Evolutionary conservation across 2,329 filamentous ascomycete species (phyloP), one percentile per base, ranked within the genome.

Genomic region (Aspergillus sojae): DNA sequence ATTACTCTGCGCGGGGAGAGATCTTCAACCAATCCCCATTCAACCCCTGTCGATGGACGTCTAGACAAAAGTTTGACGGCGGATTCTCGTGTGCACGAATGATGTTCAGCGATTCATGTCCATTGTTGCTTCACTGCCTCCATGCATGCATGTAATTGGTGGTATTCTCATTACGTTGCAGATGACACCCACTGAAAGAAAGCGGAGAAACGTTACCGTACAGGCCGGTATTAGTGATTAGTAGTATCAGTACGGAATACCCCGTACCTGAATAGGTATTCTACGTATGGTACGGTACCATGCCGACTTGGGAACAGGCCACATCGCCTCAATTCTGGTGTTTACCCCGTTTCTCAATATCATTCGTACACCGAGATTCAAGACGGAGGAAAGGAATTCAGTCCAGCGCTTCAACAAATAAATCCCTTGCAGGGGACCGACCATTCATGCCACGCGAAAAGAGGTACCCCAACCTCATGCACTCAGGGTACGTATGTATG

Each of bases 1-100:
- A 52, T 52, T 32, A 11, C 26, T 21, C 19, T 52, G 26, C 64
- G 66, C 66, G 63, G 65, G 65, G 65, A 58, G 65, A 61, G 63
- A 63, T 65, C 63, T 62, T 63, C 65, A 32, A 28, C 48, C 36
- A 34, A 45, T 57, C 30, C 23, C 56, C 21, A 21, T 55, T 39
- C 21, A 48, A 54, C 28, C 57, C 60, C 57, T 57, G 46, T 62
- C 57, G 43, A n/a, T 19, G 45, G 56, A 32, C 28, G 53, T 60
- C 60, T 57, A 57, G 62, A 54, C 56, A 58, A 62, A 52, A 52
- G 48, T 21, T 57, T 53, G 43, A 57, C 23, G 34, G 30, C 58
- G 41, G 48, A 53, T 62, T 62, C 46, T 39, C 21, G 16, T 62
- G 21, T 58, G 45, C 39, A n/a, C 48, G 36, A 62, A 55, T 62